phyloP scores from a whole-genome alignment of 768 basidiomycete species.

The Boletus tylopilopsis region DNA sequence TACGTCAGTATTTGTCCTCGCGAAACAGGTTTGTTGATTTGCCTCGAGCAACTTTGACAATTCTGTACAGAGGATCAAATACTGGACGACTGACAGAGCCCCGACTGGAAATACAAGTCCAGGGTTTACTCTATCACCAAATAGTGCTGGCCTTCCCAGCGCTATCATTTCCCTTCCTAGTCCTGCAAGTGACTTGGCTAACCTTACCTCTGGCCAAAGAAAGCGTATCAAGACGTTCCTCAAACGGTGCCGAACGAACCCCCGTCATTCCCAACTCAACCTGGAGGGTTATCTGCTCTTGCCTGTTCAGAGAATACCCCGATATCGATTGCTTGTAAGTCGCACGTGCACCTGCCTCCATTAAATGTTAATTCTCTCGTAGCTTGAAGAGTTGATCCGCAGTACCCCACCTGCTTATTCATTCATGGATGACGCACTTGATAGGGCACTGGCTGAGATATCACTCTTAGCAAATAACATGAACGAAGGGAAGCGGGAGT shows the following conservation, averaged over 20 bases:
- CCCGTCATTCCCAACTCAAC: slow-evolving; percentile 89
- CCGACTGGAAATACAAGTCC: slow-evolving; percentile 38
- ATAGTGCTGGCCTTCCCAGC: slow-evolving; percentile 55
- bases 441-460: slow-evolving; percentile 83
- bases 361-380: neutral
- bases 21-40: slow-evolving; percentile 10
- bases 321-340: slow-evolving; percentile 90
- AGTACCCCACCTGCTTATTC: slow-evolving; percentile 80
- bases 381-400: slow-evolving; percentile 81
- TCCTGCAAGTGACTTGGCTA: slow-evolving; percentile 40
- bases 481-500: slow-evolving; percentile 97
- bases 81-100: slow-evolving; percentile 69
- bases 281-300: slow-evolving; percentile 91
- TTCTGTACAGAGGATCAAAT: slow-evolving; percentile 80
- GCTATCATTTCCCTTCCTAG: slow-evolving; percentile 47
- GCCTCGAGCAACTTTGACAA: slow-evolving; percentile 84
- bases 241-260: slow-evolving; percentile 86
- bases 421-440: slow-evolving; percentile 77
- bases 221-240: slow-evolving; percentile 87
- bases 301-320: slow-evolving; percentile 94
- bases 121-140: slow-evolving; percentile 41
- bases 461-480: slow-evolving; percentile 87
- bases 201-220: slow-evolving; percentile 73
- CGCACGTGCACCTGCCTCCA: slow-evolving; percentile 3
- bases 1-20: slow-evolving; percentile 36